These are phyloP conservation scores for Coprinopsis marcescibilis DNA, from an alignment of 768 basidiomycete genomes.

Conservation along the genomic window DNA sequence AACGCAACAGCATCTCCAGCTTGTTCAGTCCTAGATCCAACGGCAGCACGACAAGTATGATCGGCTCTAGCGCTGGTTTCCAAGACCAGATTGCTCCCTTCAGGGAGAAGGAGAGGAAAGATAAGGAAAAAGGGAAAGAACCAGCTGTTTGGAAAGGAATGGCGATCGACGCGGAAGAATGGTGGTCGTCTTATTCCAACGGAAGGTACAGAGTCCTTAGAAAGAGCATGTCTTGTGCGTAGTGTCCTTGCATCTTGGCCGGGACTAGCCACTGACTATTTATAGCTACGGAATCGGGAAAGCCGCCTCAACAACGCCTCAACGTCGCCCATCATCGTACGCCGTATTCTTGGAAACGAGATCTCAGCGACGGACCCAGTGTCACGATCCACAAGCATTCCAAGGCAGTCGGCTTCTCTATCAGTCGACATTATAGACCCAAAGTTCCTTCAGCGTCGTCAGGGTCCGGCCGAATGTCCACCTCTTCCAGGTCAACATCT, in stretches of 20 bases:
- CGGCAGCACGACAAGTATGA: background rate
- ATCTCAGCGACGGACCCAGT: slow-evolving; percentile 47
- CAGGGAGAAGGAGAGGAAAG: slow-evolving; percentile 16
- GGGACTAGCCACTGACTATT: slow-evolving; percentile 5
- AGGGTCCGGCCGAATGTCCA: slow-evolving; percentile 14
- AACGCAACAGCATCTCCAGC: slow-evolving; percentile 21
- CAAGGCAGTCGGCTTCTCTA: slow-evolving; percentile 70
- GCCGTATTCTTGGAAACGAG: slow-evolving; percentile 31
- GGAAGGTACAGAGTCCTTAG: slow-evolving; percentile 61
- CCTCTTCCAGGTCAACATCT: slow-evolving; percentile 21
- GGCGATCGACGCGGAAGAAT: slow-evolving; percentile 49
- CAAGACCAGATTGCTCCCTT: slow-evolving; percentile 9
- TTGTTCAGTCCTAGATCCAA: slow-evolving; percentile 27
- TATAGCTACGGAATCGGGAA: slow-evolving; percentile 43
- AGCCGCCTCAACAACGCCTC: slow-evolving; percentile 64
- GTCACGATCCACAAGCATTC: slow-evolving; percentile 80
- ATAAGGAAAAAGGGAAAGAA: slow-evolving; percentile 19
- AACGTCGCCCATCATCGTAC: slow-evolving; percentile 53
- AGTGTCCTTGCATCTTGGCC: slow-evolving; percentile 3
- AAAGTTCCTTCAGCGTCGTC: slow-evolving; percentile 10
- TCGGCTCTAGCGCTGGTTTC: slow-evolving; percentile 1
- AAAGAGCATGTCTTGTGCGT: slow-evolving; percentile 35
- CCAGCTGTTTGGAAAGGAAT: slow-evolving; percentile 38
- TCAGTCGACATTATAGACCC: slow-evolving; percentile 55
- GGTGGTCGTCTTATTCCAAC: slow-evolving; percentile 60